Base-by-base conservation (phyloP, 2,329 filamentous ascomycete species). In the Pseudocercospora eumusae region DNA sequence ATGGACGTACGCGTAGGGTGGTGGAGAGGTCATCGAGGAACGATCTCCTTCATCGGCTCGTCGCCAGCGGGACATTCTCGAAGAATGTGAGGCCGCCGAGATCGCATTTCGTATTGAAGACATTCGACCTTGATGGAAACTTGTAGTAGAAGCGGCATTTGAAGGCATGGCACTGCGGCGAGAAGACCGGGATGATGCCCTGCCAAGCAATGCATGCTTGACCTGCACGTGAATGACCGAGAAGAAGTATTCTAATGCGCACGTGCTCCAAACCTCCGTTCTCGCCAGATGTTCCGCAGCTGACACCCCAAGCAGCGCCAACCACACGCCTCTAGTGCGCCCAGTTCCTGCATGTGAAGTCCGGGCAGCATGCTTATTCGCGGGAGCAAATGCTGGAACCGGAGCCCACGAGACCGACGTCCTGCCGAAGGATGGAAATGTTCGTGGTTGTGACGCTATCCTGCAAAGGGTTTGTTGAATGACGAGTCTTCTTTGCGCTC, bases 161-260 rank as follows among this genome's bases (percentile, higher is more conserved):
- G 47, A 28, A 28, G 47, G 23, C 15, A 2, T 4, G 1, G 23
- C 23, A 52, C 3, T 1, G 11, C 47, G 47, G 47, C 11, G 25
- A 52, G 47, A 25, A 52, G 21, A 28, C 21, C 25, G 47, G 25
- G 47, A 25, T 23, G 1, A 11, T 47, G 44, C 44, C 7, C 20
- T 47, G 44, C 44, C 44, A 47, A 47, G 44, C 18, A 47, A 47
- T 47, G 44, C 44, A 47, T 47, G 44, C 44, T 47, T 47, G 44
- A 47, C 44, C 13, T 23, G 13, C 36, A 40, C 36, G 36, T 40
- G 36, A 18, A 40, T 40, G 36, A n/a, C n/a, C n/a, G n/a, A n/a
- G n/a, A n/a, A n/a, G n/a, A n/a, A n/a, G n/a, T n/a, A n/a, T n/a
- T n/a, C n/a, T n/a, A n/a, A n/a, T n/a, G n/a, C n/a, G n/a, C n/a